Evolutionary conservation across 148 eudicot genomes (phyloP), one percentile per base, ranked within the genome.

Genomic region (Chenopodium berlandieri): DNA sequence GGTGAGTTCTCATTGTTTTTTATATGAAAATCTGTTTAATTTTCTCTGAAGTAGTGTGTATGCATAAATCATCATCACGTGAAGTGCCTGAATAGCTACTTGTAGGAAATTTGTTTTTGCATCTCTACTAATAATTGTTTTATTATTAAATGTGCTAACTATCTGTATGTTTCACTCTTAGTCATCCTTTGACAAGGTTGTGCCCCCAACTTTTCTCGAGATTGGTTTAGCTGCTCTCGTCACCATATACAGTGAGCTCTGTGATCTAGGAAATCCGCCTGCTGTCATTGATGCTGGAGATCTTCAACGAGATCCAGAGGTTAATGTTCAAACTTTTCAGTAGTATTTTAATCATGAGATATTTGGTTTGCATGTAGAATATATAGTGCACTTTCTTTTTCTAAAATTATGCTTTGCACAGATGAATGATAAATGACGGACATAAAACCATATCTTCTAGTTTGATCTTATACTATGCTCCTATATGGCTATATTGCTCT

Each of bases 151-250:
- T 67, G 10, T 44, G 69, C 82, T 78, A 74, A 68, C 64, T 30
- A 40, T 48, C 79, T 56, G 74, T 80, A 9, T 84, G 9, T 81
- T 30, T 70, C 68, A 78, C 81, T 86, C 32, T 48, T 88, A 96
- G 99, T 89, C 90, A 82, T 96, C 99, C 65, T 96, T 92, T 87
- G 90, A 87, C 81, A 90, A 94, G 89, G 98, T 96, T 78, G 88
- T 88, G 67, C 93, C 92, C 17, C 91, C 99, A 76, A 89, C 92
- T 23, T 89, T 90, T 83, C 81, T 75, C 9, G 98, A 94, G 89
- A 84, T 94, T 25, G 99, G 98, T 56, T 92, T 92, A 85, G 93
- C 84, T 79, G 76, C 74, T 66, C 84, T 96, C 83, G 92, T 90
- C 75, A 78, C 94, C 75, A 89, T 96, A 86, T 91, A 90, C 87